Conservation (phyloP, 2,329 filamentous ascomycete genomes). For the Paecilomyces fulvus region DNA sequence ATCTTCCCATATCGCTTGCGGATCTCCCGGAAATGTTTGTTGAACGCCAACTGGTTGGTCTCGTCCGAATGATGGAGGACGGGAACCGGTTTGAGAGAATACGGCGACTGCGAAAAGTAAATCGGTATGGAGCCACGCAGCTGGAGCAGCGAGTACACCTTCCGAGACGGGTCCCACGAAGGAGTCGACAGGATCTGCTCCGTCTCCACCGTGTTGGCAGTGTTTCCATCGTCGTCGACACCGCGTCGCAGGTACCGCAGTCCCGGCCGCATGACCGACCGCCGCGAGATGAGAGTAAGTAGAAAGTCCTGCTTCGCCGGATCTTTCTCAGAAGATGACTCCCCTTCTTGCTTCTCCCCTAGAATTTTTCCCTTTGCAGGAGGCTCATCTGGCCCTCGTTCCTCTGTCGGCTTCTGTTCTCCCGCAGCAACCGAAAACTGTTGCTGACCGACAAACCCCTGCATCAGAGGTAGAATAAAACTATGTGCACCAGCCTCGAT, state of each 20-base stretch:
- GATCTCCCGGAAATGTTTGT: constrained; percentile 67
- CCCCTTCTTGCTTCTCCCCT: constrained; percentile 35
- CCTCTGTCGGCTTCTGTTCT: constrained; percentile 8
- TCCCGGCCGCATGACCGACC: constrained; percentile 78
- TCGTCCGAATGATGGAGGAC: constrained; percentile 71
- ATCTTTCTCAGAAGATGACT: constrained; percentile 16
- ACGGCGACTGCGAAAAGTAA: constrained; percentile 92
- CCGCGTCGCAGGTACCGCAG: constrained; percentile 84
- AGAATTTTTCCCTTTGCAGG: constrained; percentile 19
- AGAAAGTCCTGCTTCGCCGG: constrained; percentile 48
- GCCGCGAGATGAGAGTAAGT: constrained; percentile 84
- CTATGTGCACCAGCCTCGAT: constrained; percentile 62
- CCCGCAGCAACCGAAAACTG: constrained; percentile 61
- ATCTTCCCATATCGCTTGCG: constrained; percentile 63
- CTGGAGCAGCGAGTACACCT: constrained; percentile 76
- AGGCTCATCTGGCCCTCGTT: constrained; percentile 8
- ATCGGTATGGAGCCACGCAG: constrained; percentile 84
- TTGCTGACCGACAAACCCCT: constrained; percentile 86
- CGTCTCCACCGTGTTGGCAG: constrained; percentile 87
- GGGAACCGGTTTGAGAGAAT: constrained; percentile 82
- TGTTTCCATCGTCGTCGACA: constrained; percentile 78
- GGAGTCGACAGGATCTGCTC: constrained; percentile 80
- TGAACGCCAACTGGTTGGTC: constrained; percentile 70
- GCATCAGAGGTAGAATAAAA: constrained; percentile 73
- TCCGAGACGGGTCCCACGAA: constrained; percentile 53